Evolutionary conservation across 352 stramenopile species (phyloP).

Genomic region (Globisporangium mamillatum): DNA sequence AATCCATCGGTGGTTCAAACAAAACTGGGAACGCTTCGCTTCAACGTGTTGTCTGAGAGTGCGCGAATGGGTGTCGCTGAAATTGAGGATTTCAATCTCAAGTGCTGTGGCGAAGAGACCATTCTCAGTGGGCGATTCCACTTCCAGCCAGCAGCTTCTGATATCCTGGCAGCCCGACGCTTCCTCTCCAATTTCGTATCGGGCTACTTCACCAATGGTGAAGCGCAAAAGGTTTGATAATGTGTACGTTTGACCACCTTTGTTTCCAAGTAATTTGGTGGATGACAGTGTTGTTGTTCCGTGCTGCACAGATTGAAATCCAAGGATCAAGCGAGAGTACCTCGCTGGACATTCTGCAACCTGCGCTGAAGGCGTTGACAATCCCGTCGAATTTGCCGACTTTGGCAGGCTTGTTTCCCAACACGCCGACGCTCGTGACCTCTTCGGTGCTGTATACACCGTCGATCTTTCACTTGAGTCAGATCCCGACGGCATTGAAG

Average conservation of each 20-base stretch:
- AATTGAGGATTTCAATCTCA: constrained; percentile 61
- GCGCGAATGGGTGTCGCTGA: constrained; percentile 53
- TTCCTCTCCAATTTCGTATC: constrained; percentile 87
- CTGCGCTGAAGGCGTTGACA: constrained; percentile 46
- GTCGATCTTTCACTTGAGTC: constrained; percentile 64
- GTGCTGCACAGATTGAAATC: constrained; percentile 54
- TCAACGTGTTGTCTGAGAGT: constrained; percentile 50
- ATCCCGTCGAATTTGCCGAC: constrained; percentile 64
- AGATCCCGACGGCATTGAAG: constrained; percentile 68
- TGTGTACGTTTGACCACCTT: neutral
- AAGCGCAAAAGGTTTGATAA: constrained; percentile 51
- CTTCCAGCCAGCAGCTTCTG: constrained; percentile 38
- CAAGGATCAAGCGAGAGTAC: constrained; percentile 53
- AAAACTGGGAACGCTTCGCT: constrained; percentile 44
- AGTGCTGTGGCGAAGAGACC: constrained; percentile 58
- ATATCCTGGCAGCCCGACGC: constrained; percentile 31
- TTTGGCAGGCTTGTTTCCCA: constrained; percentile 61
- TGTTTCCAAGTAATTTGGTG: neutral
- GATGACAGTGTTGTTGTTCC: constrained; percentile 7
- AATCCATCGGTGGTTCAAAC: constrained; percentile 75
- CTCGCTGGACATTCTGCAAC: constrained; percentile 55
- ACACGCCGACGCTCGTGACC: constrained; percentile 66
- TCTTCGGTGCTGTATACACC: constrained; percentile 75
- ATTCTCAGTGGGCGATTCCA: constrained; percentile 56
- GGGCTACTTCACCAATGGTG: constrained; percentile 71